Evolutionary conservation across 148 eudicot species (phyloP).

Genomic region (Chenopodium berlandieri): DNA sequence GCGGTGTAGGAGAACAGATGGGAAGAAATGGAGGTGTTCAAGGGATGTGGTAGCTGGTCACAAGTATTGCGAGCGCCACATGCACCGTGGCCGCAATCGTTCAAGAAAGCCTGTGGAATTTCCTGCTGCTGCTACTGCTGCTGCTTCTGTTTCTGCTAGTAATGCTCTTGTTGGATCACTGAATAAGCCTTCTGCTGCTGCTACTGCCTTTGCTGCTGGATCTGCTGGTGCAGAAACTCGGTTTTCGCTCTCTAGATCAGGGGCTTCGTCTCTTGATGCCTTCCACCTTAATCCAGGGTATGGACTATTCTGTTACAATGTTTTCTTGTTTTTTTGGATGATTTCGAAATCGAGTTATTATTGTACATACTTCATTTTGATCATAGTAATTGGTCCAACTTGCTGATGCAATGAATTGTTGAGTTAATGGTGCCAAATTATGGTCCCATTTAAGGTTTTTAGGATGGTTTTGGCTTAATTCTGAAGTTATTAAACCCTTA

Average conservation of each 20-base stretch:
- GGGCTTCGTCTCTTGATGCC: conserved; percentile 51
- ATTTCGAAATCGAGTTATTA: not conserved
- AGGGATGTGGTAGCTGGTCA: conserved; percentile 84
- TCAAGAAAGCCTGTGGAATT: conserved; percentile 99
- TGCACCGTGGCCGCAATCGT: conserved; percentile 95
- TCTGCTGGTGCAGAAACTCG: conserved; percentile 27
- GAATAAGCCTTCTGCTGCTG: conserved; percentile 23
- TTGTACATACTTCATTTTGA: no score
- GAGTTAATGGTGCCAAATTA: no score
- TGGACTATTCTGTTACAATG: not conserved
- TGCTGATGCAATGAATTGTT: no score
- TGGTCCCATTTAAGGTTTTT: not conserved
- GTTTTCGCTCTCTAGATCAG: conserved; percentile 43
- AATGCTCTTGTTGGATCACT: conserved; percentile 11
- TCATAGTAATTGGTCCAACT: not conserved
- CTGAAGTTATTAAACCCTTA: not conserved
- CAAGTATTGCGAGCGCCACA: conserved; percentile 93
- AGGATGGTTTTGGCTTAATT: not conserved
- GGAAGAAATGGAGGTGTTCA: conserved; percentile 97
- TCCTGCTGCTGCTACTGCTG: conserved; percentile 54
- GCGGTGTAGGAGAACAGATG: conserved; percentile 89
- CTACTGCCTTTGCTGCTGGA: conserved; percentile 16
- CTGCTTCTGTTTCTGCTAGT: conserved; percentile 5
- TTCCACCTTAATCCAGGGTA: conserved; percentile 67
- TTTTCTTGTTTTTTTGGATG: not conserved